Base-by-base conservation (phyloP, 2,329 filamentous ascomycete species). In the Acephala macrosclerotiorum region DNA sequence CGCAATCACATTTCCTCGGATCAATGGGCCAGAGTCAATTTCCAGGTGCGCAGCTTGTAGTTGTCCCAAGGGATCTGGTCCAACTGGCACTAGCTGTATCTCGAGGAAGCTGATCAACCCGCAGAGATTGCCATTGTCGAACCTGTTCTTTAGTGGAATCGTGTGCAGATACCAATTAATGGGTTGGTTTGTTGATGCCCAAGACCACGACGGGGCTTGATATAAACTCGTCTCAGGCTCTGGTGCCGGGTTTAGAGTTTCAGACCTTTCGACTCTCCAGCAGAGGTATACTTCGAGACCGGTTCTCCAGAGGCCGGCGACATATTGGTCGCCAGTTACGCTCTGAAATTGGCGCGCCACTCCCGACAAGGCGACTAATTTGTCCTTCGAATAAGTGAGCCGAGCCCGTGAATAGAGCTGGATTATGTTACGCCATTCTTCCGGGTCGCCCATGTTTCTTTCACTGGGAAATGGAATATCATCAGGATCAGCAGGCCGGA, bases 301-400 rank as follows among this genome's bases (percentile, higher is more conserved):
- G 14, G 40, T 25, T 20, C 49, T 63, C 67, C 67, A 69, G n/a
- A 70, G 2, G 5, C 66, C 66, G 2, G 70, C 70, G 20, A 68
- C 1, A 47, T 72, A 73, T 18, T 67, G 45, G 42, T 68, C 63
- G 11, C 59, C 42, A 9, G 35, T 60, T 14, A 51, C 3, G 1
- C 18, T 11, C 25, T 70, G 51, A 3, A 63, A 26, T 9, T 49
- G 12, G 18, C 64, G 65, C 5, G 72, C 72, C 12, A 77, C 35
- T n/a, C 75, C 74, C 12, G 71, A 70, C 38, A 77, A 40, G 7
- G 74, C 75, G 1, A 70, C 60, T 29, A 77, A 65, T 26, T 71
- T 73, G 58, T 77, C 75, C 7, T 65, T 69, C 14, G 67, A 51
- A 8, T 68, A 69, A 2, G 75, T 73, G 25, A 77, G 65, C 16